Conservation (phyloP, 148 eudicot species). For the Rhododendron kiyosumense region DNA sequence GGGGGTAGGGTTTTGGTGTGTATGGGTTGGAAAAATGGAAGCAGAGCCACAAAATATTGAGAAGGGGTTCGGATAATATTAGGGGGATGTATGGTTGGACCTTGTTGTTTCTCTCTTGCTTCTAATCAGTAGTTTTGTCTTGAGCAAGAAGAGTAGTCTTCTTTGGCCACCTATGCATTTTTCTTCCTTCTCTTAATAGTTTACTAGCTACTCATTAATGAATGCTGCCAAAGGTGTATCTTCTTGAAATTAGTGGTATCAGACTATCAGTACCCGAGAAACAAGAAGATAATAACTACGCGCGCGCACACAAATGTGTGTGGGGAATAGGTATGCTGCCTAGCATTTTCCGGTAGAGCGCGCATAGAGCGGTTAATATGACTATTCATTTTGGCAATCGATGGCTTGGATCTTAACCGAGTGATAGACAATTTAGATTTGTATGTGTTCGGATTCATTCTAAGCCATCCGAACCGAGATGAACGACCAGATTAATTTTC, state of each 20-base stretch:
- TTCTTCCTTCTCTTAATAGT: not conserved
- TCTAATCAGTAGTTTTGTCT: not conserved
- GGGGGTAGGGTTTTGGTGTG: slow-evolving; percentile 6
- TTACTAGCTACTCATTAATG: not conserved
- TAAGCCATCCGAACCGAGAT: no score
- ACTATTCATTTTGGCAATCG: no score
- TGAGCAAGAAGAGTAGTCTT: not conserved
- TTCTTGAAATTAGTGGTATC: not conserved
- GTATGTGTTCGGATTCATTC: no score
- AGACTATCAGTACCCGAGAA: not conserved
- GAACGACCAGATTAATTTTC: no score
- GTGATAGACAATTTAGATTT: no score
- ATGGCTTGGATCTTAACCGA: no score
- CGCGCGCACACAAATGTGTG: no score
- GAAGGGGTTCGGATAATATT: slow-evolving; percentile 25
- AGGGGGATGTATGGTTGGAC: slow-evolving; percentile 15
- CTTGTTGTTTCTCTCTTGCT: not conserved
- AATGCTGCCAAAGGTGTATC: not conserved
- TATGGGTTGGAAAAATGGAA: slow-evolving; percentile 14
- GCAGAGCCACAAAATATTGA: slow-evolving; percentile 39
- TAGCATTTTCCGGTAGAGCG: no score
- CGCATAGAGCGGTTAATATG: no score
- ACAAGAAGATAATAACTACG: not conserved
- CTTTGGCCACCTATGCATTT: not conserved
- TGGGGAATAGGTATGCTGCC: no score